Base-by-base conservation (phyloP, 495 filamentous ascomycete genomes). In the Evernia prunastri region DNA sequence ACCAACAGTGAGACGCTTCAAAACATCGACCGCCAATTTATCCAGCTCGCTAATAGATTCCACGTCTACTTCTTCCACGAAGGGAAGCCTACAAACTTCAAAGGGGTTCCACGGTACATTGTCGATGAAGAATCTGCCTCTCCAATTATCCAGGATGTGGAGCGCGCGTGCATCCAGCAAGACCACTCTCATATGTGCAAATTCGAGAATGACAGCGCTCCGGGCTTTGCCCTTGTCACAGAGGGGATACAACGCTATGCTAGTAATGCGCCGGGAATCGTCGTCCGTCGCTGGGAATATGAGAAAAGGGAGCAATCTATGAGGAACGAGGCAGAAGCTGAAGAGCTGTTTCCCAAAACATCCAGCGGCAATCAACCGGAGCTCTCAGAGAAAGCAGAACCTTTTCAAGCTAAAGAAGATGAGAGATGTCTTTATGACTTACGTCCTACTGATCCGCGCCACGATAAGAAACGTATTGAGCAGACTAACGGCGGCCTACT, bases 131-230 rank as follows among this genome's bases (percentile, higher is more conserved):
- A 76, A 35, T 93, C 90, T 1, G 91, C 89, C 0, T 83, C 86
- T 31, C 91, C 90, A 7, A 85, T 88, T 51, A 73, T 89, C 25
- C 86, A 88, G 23, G 87, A 89, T 61, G 89, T 89, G 1, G 85
- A 86, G 60, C 86, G 88, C 54, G 89, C 87, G 68, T 87, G 87
- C 18, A 90, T 96, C 56, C 87, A 92, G 67, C 86, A 88, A 2
- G 87, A 84, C 20, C 91, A 96, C 71, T 88, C 86, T 20, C 80
- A 84, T 42, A 94, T 96, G 89, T 91, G 86, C 78, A 94, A 91
- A 69, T 96, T 94, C 66, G 86, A 88, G 36, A 85, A 83, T 66
- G 81, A 84, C 27, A 83, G 79, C 62, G 80, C 90, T 0, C 86
- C 90, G 0, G 91, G 91, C 2, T 96, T 87, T 67, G 81, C 85